Evolutionary conservation across 2,329 filamentous ascomycete species (phyloP).

Genomic region (Zasmidium angulare): DNA sequence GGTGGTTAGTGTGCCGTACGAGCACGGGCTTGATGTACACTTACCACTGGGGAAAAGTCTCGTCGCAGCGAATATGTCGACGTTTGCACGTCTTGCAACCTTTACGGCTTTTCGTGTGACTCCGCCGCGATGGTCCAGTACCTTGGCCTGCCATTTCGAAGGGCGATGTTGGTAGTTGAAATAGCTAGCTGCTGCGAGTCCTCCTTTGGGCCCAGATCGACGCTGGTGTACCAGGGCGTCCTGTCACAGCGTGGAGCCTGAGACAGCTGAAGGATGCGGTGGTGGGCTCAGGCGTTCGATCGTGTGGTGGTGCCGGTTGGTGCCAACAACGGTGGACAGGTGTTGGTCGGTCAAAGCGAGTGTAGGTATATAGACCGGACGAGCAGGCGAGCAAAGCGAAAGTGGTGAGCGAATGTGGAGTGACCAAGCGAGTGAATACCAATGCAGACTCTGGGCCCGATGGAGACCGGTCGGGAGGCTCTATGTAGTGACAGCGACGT

Average conservation of each 20-base stretch:
- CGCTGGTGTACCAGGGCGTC: not conserved
- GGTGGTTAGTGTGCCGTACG: constrained; percentile 1
- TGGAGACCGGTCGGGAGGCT: constrained; percentile 7
- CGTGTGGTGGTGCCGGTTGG: not conserved
- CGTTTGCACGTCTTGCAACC: constrained; percentile 98
- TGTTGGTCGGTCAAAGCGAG: constrained; percentile 1
- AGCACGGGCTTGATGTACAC: not conserved
- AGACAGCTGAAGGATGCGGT: not conserved
- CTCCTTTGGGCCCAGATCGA: not conserved
- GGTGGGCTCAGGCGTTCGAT: not conserved
- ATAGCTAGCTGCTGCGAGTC: not conserved
- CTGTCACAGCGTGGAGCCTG: not conserved
- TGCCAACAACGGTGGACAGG: not conserved
- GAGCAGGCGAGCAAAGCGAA: constrained; percentile 1
- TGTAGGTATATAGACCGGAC: constrained; percentile 1
- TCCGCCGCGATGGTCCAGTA: constrained; percentile 84
- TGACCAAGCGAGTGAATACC: constrained; percentile 9
- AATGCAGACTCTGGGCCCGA: constrained; percentile 5
- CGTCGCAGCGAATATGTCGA: constrained; percentile 95
- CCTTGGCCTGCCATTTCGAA: constrained; percentile 81
- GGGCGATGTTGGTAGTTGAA: not conserved
- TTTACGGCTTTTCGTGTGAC: constrained; percentile 98
- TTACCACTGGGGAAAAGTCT: constrained; percentile 96
- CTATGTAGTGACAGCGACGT: constrained; percentile 1
- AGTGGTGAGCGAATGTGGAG: constrained; percentile 11